These are phyloP conservation scores for Magnaporthiopsis poae DNA, from an alignment of 2,329 filamentous ascomycete genomes.

Conservation along the genomic window DNA sequence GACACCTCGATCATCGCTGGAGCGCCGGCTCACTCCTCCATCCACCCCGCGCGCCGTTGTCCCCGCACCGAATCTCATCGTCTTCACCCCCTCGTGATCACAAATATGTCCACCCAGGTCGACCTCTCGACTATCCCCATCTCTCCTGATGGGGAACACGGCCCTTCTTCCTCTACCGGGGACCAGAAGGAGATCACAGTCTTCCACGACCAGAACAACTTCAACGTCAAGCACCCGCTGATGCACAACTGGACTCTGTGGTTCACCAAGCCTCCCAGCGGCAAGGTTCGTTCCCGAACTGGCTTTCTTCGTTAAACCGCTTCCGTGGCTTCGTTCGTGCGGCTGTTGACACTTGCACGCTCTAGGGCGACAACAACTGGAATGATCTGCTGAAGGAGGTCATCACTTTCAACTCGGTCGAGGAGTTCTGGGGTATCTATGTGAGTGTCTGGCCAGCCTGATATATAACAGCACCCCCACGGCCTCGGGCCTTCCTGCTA, in stretches of 20 bases:
- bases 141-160: conserved; percentile 52
- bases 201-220: conserved; percentile 97
- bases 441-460: conserved; percentile 45
- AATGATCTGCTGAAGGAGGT: conserved; percentile 96
- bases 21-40: neutral
- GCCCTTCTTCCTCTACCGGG: conserved; percentile 26
- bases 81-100: neutral
- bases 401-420: conserved; percentile 95
- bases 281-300: conserved; percentile 55
- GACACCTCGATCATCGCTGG: neutral
- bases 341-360: conserved; percentile 8
- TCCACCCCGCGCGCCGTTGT: neutral
- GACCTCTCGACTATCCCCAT: conserved; percentile 60
- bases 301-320: neutral
- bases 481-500: neutral
- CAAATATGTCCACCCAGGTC: conserved; percentile 44
- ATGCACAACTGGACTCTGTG: conserved; percentile 97
- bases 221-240: conserved; percentile 97
- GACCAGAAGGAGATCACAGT: conserved; percentile 71
- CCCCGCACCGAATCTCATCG: neutral
- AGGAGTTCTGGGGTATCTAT: conserved; percentile 99
- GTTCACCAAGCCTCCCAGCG: conserved; percentile 97
- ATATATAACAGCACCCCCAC: neutral
- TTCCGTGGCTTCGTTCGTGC: neutral
- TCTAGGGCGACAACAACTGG: conserved; percentile 95